A percentile compares a stretch with the other conserved stretches of the same genome.
Evolutionary conservation across 441 rosid species (phyloP).

Genomic region (Raphanus hybrid): DNA sequence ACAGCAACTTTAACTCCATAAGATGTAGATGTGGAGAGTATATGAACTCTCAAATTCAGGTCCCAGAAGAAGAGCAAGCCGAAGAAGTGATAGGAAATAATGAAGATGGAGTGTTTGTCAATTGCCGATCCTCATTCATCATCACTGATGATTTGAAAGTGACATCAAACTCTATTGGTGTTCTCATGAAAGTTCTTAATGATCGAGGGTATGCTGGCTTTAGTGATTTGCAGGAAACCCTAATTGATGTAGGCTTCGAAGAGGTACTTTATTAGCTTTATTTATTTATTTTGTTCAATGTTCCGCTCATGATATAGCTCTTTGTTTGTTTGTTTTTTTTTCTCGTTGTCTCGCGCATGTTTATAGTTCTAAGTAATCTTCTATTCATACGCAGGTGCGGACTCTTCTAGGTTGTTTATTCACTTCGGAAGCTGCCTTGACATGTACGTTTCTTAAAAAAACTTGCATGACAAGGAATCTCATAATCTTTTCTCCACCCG

Average conservation of each 20-base stretch:
- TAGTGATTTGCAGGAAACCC: not conserved
- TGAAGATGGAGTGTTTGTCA: constrained; percentile 32
- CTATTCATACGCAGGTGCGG: not conserved
- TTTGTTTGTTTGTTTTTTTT: not conserved
- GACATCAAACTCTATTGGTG: constrained; percentile 1
- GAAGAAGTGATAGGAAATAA: not conserved
- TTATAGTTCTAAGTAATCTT: not conserved
- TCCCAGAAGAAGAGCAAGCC: constrained; percentile 17
- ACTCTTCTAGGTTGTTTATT: not conserved
- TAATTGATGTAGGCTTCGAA: constrained; percentile 19
- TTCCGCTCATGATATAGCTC: not conserved
- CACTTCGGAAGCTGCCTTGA: not conserved
- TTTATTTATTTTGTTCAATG: not conserved
- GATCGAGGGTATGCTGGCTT: not conserved
- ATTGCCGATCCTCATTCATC: constrained; percentile 4
- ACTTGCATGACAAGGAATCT: not conserved
- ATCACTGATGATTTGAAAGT: constrained; percentile 33
- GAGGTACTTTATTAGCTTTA: constrained; percentile 11
- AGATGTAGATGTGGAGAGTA: constrained; percentile 13
- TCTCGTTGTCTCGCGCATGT: not conserved
- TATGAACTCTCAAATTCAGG: not conserved
- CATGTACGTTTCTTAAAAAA: not conserved
- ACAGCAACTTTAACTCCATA: not conserved
- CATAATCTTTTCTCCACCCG: not conserved
- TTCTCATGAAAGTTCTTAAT: not conserved